Conservation (phyloP, 2,329 filamentous ascomycete genomes). For the Emericellopsis atlantica region DNA sequence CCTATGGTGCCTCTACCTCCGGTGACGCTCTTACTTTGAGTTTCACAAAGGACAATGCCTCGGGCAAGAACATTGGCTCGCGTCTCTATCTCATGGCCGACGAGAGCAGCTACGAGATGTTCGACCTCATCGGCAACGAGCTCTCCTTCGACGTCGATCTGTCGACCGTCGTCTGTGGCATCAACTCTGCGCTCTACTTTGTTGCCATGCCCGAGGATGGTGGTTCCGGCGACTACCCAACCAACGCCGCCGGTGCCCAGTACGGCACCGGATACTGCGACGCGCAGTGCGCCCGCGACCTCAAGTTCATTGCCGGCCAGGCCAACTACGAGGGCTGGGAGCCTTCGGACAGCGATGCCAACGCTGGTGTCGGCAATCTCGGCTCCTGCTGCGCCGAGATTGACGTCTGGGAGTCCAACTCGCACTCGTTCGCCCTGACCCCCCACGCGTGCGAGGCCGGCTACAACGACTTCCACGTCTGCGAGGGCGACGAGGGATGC, state of each 20-base stretch:
- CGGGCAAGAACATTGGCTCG: conserved; percentile 26
- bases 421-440: conserved; percentile 11
- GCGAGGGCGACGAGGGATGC: conserved; percentile 18
- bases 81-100: conserved; percentile 47
- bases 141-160: conserved; percentile 57
- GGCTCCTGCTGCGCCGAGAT: conserved; percentile 13
- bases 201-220: conserved; percentile 41
- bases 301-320: conserved; percentile 36
- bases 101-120: conserved; percentile 43
- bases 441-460: conserved; percentile 8
- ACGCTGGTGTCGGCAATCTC: conserved; percentile 9
- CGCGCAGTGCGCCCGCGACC: conserved; percentile 29
- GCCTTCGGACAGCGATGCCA: conserved; percentile 7
- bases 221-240: conserved; percentile 28
- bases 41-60: conserved; percentile 35
- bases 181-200: conserved; percentile 54
- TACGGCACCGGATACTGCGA: conserved; percentile 45
- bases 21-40: conserved; percentile 33
- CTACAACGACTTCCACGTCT: conserved; percentile 22
- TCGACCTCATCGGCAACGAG: conserved; percentile 48
- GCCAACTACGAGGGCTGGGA: conserved; percentile 11
- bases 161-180: conserved; percentile 47
- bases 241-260: conserved; percentile 32
- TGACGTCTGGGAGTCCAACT: conserved; percentile 13
- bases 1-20: conserved; percentile 32